A percentile compares a stretch with the other conserved stretches of the same genome.
These are phyloP conservation scores for Rhizodiscina lignyota DNA, from an alignment of 495 filamentous ascomycete species.

Conservation along the genomic window DNA sequence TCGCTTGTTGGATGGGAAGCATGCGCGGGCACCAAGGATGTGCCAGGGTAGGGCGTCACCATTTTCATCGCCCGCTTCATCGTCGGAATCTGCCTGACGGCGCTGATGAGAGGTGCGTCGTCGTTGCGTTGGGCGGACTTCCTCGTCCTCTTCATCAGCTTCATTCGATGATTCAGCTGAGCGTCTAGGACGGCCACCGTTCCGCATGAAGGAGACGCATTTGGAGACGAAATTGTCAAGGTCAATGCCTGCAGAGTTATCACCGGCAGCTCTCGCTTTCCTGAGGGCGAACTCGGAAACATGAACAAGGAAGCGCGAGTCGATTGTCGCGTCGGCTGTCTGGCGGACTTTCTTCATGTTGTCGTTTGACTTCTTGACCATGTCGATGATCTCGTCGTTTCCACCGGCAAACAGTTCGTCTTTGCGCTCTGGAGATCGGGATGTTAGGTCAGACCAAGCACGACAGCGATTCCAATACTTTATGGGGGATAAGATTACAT, in stretches of 20 bases:
- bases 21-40: constrained; percentile 59
- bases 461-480: no score
- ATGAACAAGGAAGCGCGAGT: constrained; percentile 66
- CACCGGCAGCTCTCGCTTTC: constrained; percentile 55
- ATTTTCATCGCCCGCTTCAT: constrained; percentile 33
- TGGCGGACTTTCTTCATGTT: constrained; percentile 61
- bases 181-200: constrained; percentile 25
- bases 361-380: constrained; percentile 45
- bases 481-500: constrained; percentile 5
- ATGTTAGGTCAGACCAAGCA: constrained; percentile 1
- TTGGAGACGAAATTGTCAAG: constrained; percentile 89
- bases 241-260: constrained; percentile 56
- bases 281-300: constrained; percentile 63
- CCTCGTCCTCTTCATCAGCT: constrained; percentile 8
- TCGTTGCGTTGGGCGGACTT: constrained; percentile 18
- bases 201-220: constrained; percentile 74
- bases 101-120: constrained; percentile 1
- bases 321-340: constrained; percentile 81
- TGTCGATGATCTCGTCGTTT: constrained; percentile 30
- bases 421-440: constrained; percentile 6
- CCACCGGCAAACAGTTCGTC: constrained; percentile 16
- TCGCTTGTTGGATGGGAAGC: constrained; percentile 51
- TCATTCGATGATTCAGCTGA: constrained; percentile 3
- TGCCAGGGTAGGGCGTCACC: constrained; percentile 78
- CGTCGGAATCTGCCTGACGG: constrained; percentile 25